Evolutionary conservation across 148 eudicot genomes (phyloP), one percentile per base, ranked within the genome.

Genomic region (Fallopia convolvulus): DNA sequence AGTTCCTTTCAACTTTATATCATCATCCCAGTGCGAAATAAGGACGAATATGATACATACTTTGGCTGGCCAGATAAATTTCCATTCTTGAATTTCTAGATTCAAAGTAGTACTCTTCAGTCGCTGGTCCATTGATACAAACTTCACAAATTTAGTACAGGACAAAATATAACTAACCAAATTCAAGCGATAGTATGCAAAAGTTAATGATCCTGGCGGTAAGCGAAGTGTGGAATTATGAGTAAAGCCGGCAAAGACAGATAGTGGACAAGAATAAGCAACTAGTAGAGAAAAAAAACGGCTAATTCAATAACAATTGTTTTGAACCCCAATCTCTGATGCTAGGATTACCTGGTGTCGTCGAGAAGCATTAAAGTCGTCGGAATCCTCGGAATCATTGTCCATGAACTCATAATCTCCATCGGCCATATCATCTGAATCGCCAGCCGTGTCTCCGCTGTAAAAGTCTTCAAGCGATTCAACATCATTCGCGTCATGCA

Each of bases 401-500:
- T 91, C 91, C 76, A 89, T 84, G 71, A 87, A 91, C 11, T 88
- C 97, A 72, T 88, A 89, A 75, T 80, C 90, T 70, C 81, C 87
- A 75, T 76, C 83, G 36, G 74, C 86, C 58, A 80, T 89, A 68
- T 84, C 89, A 77, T 88, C 93, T 17, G 90, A 85, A 71, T 87
- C 89, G 3, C 82, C 81, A 46, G 82, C 91, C 23, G 82, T 85
- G 8, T 86, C 96, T n/a, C 91, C 90, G 77, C 91, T 88, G 77
- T 87, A 87, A 76, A 83, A 90, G 70, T 87, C 92, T 44, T 92
- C 92, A 14, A 85, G 74, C 55, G 89, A 90, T 72, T 88, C 91
- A 9, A 79, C 83, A 66, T 91, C 93, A 76, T 84, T 84, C 15
- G 92, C 89, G 70, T 88, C 94, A 78, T 87, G 93, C 91, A 87